Evolutionary conservation across 192 early-diverging fungal genomes (phyloP).

Genomic region (Coemansia sp.): DNA sequence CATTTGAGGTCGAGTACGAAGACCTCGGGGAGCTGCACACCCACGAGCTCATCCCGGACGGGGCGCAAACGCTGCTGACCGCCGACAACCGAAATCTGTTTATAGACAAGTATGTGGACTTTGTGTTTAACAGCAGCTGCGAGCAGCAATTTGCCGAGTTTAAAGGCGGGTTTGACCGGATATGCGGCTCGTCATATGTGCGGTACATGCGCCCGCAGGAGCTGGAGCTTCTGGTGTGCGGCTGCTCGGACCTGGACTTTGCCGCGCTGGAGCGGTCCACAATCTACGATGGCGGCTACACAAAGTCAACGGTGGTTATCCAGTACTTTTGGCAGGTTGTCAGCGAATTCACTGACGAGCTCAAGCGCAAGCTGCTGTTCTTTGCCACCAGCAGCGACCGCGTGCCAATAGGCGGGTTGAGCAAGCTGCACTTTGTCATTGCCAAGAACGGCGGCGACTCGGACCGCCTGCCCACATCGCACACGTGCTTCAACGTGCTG

Average conservation of each 20-base stretch:
- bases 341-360: conserved; percentile 73
- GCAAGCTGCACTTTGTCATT: conserved; percentile 83
- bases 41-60: conserved; percentile 68
- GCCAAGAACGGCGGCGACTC: conserved; percentile 83
- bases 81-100: conserved; percentile 77
- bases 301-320: conserved; percentile 63
- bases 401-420: conserved; percentile 84
- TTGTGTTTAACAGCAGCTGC: conserved; percentile 70
- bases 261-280: conserved; percentile 72
- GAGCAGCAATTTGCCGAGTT: conserved; percentile 77
- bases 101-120: conserved; percentile 78
- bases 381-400: conserved; percentile 92
- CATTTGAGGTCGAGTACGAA: conserved; percentile 79
- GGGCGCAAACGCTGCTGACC: conserved; percentile 64
- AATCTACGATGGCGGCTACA: conserved; percentile 84
- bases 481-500: conserved; percentile 92
- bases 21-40: conserved; percentile 62
- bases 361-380: conserved; percentile 83
- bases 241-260: conserved; percentile 83
- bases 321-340: conserved; percentile 87
- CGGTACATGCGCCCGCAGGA: conserved; percentile 85
- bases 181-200: conserved; percentile 48
- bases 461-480: conserved; percentile 85
- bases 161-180: conserved; percentile 71
- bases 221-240: conserved; percentile 85